phyloP scores from a whole-genome alignment of 768 basidiomycete species.

The Peribolospora baueri region DNA sequence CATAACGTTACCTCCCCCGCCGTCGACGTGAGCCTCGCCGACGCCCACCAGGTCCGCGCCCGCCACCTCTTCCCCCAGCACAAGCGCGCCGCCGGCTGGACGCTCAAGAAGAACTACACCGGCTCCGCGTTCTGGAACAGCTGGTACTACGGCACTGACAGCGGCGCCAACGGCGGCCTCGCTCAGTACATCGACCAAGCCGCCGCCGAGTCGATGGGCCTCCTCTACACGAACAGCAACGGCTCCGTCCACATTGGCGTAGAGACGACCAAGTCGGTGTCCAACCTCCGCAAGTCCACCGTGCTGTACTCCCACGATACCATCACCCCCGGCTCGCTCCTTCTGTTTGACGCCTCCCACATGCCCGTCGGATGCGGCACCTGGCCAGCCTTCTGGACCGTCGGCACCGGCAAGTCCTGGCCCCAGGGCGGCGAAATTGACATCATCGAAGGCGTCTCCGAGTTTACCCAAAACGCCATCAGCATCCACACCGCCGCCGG shows the following conservation, averaged over 20 bases:
- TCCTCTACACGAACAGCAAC: not conserved
- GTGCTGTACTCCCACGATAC: not conserved
- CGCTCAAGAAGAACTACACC: not conserved
- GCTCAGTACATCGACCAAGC: not conserved
- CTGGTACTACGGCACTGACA: not conserved
- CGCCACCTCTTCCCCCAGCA: not conserved
- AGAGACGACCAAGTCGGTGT: not conserved
- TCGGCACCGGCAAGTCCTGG: constrained; percentile 19
- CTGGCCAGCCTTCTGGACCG: constrained; percentile 4
- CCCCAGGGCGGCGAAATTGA: constrained; percentile 25
- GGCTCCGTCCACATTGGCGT: not conserved
- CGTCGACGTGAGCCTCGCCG: not conserved
- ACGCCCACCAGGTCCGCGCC: not conserved
- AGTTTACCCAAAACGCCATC: constrained; percentile 23
- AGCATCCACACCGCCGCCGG: constrained; percentile 24
- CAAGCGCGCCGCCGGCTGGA: not conserved
- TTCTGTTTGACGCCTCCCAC: constrained; percentile 4
- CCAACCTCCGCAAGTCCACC: not conserved
- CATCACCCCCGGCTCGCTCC: constrained; percentile 1
- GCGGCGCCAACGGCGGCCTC: not conserved
- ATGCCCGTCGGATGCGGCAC: not conserved
- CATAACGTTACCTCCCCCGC: too few species aligned
- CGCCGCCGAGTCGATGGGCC: not conserved
- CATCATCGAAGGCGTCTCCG: constrained; percentile 20
- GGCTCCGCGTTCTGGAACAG: not conserved